Base-by-base conservation (phyloP, 2,329 filamentous ascomycete genomes). In the Penicillium sp. region DNA sequence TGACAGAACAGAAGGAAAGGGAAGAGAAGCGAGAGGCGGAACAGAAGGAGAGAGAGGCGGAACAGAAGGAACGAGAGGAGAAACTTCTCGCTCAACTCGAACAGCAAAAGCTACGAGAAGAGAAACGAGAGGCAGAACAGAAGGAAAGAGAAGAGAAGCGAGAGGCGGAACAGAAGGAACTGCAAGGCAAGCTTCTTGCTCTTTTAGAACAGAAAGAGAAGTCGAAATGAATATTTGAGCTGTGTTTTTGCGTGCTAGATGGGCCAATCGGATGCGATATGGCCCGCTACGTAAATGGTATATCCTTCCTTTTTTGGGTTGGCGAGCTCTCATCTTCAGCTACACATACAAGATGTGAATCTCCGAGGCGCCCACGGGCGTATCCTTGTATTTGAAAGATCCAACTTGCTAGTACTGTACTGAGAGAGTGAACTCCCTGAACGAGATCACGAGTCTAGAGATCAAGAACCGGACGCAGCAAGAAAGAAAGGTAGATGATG, bases 11-110 rank as follows among this genome's bases (percentile, higher is more conserved):
- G 31, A 54, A 54, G 51, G 51, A n/a, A 35, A 29, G 51, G 24
- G 51, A 53, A 47, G 48, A 50, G 48, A 50, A 33, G 27, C 48
- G 33, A 19, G 48, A 42, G 24, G 51, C 51, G 31, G 51, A 53
- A 27, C 51, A 53, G 51, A 53, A 37, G 31, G 51, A 26, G 46
- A 4, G 24, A 5, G 24, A 26, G 24, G 31, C 31, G 13, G 31
- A 14, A 13, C 14, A 16, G 10, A 33, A 27, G 10, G 31, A 33
- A 33, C 10, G 31, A 33, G 31, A 33, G 14, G 31, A 33, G 31
- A 33, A 33, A 14, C 31, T 13, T 14, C 11, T 27, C 26, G 26
- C 6, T 27, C 8, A 33, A 33, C 4, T 14, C 4, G 13, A 33
- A 33, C 31, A 33, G 31, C 26, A 27, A 27, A 33, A 33, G 31